Percentiles rank a stretch among this genome's conserved stretches.
These are phyloP conservation scores for Wickerhamomyces sp. DNA, from an alignment of 1,139 yeast species.

Conservation along the genomic window DNA sequence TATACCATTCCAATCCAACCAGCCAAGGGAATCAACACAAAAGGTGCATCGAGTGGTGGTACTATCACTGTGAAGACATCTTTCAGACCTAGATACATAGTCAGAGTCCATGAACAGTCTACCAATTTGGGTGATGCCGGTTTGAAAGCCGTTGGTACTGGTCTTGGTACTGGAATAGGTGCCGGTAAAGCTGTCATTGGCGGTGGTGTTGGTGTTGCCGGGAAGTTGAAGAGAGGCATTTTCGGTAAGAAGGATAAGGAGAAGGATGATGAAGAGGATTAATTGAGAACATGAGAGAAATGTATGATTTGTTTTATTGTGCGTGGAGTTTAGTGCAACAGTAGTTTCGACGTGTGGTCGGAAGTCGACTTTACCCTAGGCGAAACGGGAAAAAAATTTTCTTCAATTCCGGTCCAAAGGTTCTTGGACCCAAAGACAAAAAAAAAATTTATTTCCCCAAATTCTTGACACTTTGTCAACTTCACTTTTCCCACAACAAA, in stretches of 20 bases:
- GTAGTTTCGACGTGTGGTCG: no score
- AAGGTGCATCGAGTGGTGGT: slow-evolving; percentile 45
- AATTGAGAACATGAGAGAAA: no score
- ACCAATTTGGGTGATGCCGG: slow-evolving; percentile 33
- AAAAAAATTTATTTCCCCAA: no score
- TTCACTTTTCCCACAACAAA: no score
- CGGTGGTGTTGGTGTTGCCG: slow-evolving; percentile 37
- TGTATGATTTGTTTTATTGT: no score
- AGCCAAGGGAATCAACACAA: slow-evolving; percentile 39
- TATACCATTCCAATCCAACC: slow-evolving; percentile 47
- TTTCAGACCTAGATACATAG: slow-evolving; percentile 67
- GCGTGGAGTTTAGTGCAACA: no score
- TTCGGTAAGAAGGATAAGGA: slow-evolving; percentile 26
- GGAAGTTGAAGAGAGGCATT: slow-evolving; percentile 31
- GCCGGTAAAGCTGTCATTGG: slow-evolving; percentile 37
- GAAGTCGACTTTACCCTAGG: no score
- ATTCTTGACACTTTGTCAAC: no score
- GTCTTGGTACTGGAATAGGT: slow-evolving; percentile 33
- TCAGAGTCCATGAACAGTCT: slow-evolving; percentile 28
- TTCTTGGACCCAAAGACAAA: no score
- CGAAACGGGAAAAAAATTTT: no score
- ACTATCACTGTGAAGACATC: slow-evolving; percentile 49
- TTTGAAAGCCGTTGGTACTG: slow-evolving; percentile 28
- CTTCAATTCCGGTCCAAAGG: no score
- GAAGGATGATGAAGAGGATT: no score